Evolutionary conservation across 768 basidiomycete species (phyloP).

Genomic region (Crassisporium funariophilum): DNA sequence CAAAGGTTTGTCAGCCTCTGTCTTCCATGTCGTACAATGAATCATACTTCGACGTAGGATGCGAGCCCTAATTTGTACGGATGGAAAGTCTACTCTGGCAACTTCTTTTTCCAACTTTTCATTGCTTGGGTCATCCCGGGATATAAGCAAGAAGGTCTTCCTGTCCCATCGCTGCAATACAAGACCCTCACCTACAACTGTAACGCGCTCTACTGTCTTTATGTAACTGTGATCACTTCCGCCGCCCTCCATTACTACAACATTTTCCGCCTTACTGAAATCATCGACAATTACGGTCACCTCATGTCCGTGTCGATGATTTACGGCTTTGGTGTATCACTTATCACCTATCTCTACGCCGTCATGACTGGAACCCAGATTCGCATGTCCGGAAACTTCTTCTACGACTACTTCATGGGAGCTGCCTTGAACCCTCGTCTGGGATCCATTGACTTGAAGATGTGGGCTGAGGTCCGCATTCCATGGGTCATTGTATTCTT

Average conservation of each 20-base stretch:
- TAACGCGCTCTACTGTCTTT: conserved; percentile 87
- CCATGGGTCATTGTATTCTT: conserved; percentile 98
- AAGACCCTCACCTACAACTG: conserved; percentile 95
- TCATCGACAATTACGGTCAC: conserved; percentile 95
- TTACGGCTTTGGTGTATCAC: conserved; percentile 80
- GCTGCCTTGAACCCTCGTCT: conserved; percentile 92
- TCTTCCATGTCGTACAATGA: background rate
- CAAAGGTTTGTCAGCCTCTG: conserved; percentile 51
- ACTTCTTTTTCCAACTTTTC: conserved; percentile 86
- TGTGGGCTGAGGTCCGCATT: conserved; percentile 97
- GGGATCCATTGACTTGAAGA: conserved; percentile 91
- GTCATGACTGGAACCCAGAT: conserved; percentile 78
- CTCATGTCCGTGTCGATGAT: conserved; percentile 96
- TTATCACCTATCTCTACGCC: conserved; percentile 79
- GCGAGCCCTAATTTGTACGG: conserved; percentile 89
- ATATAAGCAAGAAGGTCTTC: conserved; percentile 91
- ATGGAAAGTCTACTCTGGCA: conserved; percentile 87
- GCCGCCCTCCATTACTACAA: conserved; percentile 73
- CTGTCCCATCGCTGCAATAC: conserved; percentile 92
- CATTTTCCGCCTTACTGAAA: conserved; percentile 89
- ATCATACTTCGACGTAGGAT: conserved; percentile 54
- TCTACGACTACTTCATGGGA: conserved; percentile 98
- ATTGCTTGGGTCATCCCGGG: conserved; percentile 92
- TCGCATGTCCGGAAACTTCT: conserved; percentile 92
- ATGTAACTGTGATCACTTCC: conserved; percentile 78